These are phyloP conservation scores for Aureobasidium sp. DNA, from an alignment of 2,329 filamentous ascomycete genomes.

Conservation along the genomic window DNA sequence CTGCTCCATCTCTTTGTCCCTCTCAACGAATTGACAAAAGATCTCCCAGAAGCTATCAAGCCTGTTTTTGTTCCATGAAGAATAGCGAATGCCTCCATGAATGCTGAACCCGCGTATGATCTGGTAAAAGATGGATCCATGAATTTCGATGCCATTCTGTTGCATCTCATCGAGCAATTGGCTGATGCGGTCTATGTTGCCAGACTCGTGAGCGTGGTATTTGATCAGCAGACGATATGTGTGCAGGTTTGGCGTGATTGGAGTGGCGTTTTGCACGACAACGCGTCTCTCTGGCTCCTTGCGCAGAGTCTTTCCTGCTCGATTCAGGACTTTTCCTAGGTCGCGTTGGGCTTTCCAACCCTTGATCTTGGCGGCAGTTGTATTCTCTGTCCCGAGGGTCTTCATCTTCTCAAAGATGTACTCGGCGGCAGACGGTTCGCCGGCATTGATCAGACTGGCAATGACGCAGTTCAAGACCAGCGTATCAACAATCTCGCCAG, in stretches of 20 bases:
- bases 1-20: constrained; percentile 19
- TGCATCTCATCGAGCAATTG: constrained; percentile 76
- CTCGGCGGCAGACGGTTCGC: constrained; percentile 69
- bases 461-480: constrained; percentile 82
- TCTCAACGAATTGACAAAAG: constrained; percentile 44
- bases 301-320: constrained; percentile 35
- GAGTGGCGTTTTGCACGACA: constrained; percentile 56
- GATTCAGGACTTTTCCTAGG: constrained; percentile 41
- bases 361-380: constrained; percentile 24
- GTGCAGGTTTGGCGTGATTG: constrained; percentile 63
- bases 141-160: constrained; percentile 55
- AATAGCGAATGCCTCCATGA: constrained; percentile 59
- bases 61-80: constrained; percentile 63
- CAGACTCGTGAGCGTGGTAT: constrained; percentile 59
- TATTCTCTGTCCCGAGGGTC: constrained; percentile 40
- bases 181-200: constrained; percentile 63
- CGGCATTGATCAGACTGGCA: constrained; percentile 63
- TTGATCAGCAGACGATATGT: constrained; percentile 76
- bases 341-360: constrained; percentile 35
- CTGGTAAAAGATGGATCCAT: constrained; percentile 69
- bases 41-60: constrained; percentile 57
- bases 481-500: constrained; percentile 82
- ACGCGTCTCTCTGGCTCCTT: constrained; percentile 39
- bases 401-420: constrained; percentile 83
- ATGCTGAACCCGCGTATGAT: constrained; percentile 74